Conservation (phyloP, 495 filamentous ascomycete genomes). For the Lasiosphaeria ovina region DNA sequence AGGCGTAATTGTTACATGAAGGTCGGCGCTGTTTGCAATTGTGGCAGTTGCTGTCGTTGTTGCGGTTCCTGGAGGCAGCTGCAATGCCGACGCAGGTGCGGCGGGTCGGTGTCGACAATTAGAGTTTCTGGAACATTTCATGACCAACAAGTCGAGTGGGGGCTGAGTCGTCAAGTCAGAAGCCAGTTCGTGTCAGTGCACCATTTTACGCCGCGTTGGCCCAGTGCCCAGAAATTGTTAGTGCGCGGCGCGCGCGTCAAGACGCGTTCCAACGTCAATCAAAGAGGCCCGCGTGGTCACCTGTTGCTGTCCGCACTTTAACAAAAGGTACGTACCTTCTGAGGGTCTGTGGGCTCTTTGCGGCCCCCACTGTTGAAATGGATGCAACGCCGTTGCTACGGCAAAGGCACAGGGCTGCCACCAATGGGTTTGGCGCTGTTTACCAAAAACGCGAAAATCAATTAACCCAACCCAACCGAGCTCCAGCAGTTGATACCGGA, state of each 20-base stretch:
- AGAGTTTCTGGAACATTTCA: no score
- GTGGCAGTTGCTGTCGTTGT: no score
- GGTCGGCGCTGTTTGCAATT: no score
- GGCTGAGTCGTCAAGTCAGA: neutral
- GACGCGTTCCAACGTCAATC: constrained; percentile 24
- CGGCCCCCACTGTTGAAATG: constrained; percentile 7
- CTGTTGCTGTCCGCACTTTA: constrained; percentile 8
- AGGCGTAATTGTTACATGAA: no score
- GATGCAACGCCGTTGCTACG: constrained; percentile 12
- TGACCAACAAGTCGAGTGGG: neutral
- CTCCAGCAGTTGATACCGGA: neutral
- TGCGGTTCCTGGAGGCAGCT: no score
- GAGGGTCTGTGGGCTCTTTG: neutral
- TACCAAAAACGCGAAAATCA: constrained; percentile 24
- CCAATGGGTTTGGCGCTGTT: constrained; percentile 13
- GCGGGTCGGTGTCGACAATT: no score
- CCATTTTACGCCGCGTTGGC: constrained; percentile 10
- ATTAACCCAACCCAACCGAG: neutral
- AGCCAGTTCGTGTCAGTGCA: neutral
- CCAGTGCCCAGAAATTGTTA: constrained; percentile 9
- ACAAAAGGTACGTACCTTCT: neutral
- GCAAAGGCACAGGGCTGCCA: constrained; percentile 13
- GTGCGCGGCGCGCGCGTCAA: constrained; percentile 8
- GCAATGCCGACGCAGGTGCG: no score
- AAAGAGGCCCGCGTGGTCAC: constrained; percentile 28